Conservation (phyloP, 768 basidiomycete species). For the Boletellus sp. region DNA sequence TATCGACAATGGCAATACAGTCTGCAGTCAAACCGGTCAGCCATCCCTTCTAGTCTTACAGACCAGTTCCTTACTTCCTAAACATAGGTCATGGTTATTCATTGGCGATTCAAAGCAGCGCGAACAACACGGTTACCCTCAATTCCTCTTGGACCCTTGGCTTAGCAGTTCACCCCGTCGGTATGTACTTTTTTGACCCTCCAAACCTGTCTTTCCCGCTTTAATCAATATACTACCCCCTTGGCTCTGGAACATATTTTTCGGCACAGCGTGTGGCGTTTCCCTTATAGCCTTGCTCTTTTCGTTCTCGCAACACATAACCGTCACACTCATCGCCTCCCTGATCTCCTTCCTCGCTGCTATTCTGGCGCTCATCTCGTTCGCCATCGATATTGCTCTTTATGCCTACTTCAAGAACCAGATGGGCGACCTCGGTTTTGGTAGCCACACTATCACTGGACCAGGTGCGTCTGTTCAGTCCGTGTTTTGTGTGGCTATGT, state of each 20-base stretch:
- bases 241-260: not conserved
- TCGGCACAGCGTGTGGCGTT: conserved; percentile 42
- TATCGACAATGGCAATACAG: conserved; percentile 33
- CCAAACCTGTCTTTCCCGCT: not conserved
- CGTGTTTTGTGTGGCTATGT: not conserved
- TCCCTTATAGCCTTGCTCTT: conserved; percentile 62
- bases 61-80: not conserved
- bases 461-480: conserved; percentile 47
- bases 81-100: conserved; percentile 54
- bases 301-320: conserved; percentile 56
- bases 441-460: conserved; percentile 50
- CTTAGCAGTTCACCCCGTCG: conserved; percentile 71
- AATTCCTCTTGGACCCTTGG: conserved; percentile 67
- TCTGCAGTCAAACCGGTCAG: conserved; percentile 48
- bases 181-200: conserved; percentile 37
- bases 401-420: conserved; percentile 58
- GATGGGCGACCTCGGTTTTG: conserved; percentile 44
- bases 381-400: conserved; percentile 74
- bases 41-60: not conserved
- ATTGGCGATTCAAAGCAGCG: conserved; percentile 29
- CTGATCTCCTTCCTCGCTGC: conserved; percentile 65
- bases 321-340: conserved; percentile 41
- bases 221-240: not conserved
- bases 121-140: conserved; percentile 36
- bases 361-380: conserved; percentile 63